Evolutionary conservation across 805 yeast species (phyloP), one percentile per base, ranked within the genome.

Genomic region (Dipodascus geniculatus): DNA sequence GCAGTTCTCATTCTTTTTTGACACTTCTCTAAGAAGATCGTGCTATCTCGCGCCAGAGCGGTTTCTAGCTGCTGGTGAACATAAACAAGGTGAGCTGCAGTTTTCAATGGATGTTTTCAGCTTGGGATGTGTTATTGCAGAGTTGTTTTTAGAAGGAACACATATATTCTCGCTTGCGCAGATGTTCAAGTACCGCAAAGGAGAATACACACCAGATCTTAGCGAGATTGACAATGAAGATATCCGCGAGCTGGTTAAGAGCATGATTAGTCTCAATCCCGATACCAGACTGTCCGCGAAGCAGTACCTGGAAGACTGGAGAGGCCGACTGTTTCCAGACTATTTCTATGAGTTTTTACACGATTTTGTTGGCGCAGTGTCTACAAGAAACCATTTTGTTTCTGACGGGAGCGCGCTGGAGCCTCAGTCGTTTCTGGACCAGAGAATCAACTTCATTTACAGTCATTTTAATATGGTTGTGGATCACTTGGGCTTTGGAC

Each of bases 41-140:
- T 93, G 99, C 67, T 91, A 91, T 66, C 67, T 93, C 48, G 98
- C 99, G 0, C 99, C 99, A 0, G 99, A 93, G 65, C 72, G 99
- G 58, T 91, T 93, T 62, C 56, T 61, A 22, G 59, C 69, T 2
- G 63, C 63, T 1, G 67, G 62, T 2, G 61, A 58, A 44, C 53
- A 68, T 56, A 44, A 58, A 42, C 53, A 61, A 22, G 73, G 66
- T 1, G 60, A 59, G 14, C 64, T 86, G 24, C 76, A 82, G 0
- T 71, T 73, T 23, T 77, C 77, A 50, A 86, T 87, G 93, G 99
- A 93, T 67, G 72, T 91, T 1, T 71, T 72, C 56, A 65, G 72
- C 16, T 57, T 70, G 4, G 75, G 75, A 0, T 93, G 99, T 70
- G 88, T 86, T 2, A 83, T 93, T 59, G 96, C 95, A 0, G 99